Conservation (phyloP, 192 early-diverging fungal species). For the Coemansia sp. region DNA sequence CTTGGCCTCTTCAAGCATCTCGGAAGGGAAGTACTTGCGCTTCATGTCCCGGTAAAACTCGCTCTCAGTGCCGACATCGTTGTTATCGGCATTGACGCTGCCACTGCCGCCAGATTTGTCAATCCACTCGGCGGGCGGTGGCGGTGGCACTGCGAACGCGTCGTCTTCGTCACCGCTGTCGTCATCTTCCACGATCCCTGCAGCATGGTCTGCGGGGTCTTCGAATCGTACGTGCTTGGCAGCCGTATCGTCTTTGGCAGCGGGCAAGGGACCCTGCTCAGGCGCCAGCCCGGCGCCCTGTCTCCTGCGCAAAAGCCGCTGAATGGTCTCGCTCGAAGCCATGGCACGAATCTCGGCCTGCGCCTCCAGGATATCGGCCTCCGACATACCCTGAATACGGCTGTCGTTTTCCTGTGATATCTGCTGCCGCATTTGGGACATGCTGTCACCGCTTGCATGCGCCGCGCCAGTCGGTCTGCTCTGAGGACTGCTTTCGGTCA, state of each 20-base stretch:
- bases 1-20: conserved; percentile 55
- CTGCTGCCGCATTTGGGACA: conserved; percentile 17
- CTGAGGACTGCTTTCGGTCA: background rate
- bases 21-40: conserved; percentile 42
- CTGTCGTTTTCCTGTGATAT: conserved; percentile 54
- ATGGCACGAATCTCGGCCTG: conserved; percentile 65
- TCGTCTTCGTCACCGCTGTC: conserved; percentile 17
- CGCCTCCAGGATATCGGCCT: conserved; percentile 70
- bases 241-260: background rate
- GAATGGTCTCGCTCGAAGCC: conserved; percentile 66
- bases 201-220: conserved; percentile 10
- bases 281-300: background rate
- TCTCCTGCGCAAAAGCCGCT: conserved; percentile 59
- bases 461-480: background rate
- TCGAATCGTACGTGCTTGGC: conserved; percentile 38
- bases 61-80: conserved; percentile 30
- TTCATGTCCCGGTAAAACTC: conserved; percentile 42
- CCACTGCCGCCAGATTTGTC: background rate
- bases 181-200: background rate
- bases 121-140: conserved; percentile 50
- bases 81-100: conserved; percentile 30
- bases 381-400: conserved; percentile 74
- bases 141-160: conserved; percentile 15
- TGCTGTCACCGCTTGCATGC: background rate
- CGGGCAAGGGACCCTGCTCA: background rate